Percentiles rank a stretch among this genome's conserved stretches.
Conservation (phyloP, 352 stramenopile genomes). For the Phytophthora constricta region DNA sequence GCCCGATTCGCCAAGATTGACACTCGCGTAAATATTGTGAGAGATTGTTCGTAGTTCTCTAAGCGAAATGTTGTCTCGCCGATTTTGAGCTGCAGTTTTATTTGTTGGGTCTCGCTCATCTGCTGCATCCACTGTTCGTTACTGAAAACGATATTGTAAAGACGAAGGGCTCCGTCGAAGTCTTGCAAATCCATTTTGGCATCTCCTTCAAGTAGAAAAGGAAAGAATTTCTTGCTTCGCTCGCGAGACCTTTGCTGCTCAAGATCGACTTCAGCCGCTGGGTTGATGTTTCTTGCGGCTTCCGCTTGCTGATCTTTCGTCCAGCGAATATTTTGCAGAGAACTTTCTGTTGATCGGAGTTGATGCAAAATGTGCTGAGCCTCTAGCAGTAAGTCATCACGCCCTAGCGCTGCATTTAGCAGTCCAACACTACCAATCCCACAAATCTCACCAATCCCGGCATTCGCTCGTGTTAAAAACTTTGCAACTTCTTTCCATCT, state of each 20-base stretch:
- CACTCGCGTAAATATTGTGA: conserved; percentile 54
- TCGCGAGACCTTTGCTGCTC: conserved; percentile 9
- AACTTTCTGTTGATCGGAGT: conserved; percentile 46
- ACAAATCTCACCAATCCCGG: conserved; percentile 24
- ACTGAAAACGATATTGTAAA: conserved; percentile 52
- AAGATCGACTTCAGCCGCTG: conserved; percentile 1
- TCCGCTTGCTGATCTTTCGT: conserved; percentile 46
- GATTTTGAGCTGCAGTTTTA: conserved; percentile 48
- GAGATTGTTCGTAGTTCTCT: conserved; percentile 59
- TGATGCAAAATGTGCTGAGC: conserved; percentile 50
- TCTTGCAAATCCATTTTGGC: conserved; percentile 64
- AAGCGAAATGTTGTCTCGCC: conserved; percentile 43
- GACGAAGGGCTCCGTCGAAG: conserved; percentile 43
- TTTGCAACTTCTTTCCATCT: conserved; percentile 40
- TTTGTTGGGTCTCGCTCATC: conserved; percentile 39
- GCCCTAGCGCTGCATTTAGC: conserved; percentile 52
- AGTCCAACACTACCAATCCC: conserved; percentile 59
- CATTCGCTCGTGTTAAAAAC: conserved; percentile 16
- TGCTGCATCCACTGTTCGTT: conserved; percentile 49
- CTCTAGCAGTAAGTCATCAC: conserved; percentile 58
- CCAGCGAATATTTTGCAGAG: conserved; percentile 49
- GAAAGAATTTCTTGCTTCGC: conserved; percentile 49
- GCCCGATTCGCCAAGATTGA: conserved; percentile 44
- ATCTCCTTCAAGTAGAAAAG: conserved; percentile 61
- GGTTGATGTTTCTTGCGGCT: conserved; percentile 8